phyloP scores from a whole-genome alignment of 495 filamentous ascomycete species.

The Cenococcum geophilum region DNA sequence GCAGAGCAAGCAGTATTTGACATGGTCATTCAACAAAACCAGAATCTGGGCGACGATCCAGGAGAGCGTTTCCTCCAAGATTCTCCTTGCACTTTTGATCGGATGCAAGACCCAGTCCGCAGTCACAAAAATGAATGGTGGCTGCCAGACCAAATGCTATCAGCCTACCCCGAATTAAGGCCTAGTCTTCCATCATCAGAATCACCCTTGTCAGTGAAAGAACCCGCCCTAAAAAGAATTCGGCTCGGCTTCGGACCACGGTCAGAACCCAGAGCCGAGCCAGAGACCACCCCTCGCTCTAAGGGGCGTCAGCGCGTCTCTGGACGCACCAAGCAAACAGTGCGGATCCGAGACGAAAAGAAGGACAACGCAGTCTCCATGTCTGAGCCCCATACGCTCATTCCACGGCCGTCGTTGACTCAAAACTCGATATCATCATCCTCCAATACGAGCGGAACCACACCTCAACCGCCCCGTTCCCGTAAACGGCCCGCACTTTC shows the following conservation, averaged over 20 bases:
- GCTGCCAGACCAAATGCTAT: neutral
- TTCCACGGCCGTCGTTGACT: neutral
- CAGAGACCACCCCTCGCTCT: neutral
- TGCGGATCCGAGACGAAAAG: constrained; percentile 8
- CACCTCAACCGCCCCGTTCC: constrained; percentile 14
- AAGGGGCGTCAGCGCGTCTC: constrained; percentile 17
- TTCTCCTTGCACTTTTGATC: constrained; percentile 21
- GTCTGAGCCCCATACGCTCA: constrained; percentile 8
- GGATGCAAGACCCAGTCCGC: constrained; percentile 7
- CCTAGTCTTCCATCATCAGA: constrained; percentile 1
- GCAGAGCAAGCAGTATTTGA: constrained; percentile 16
- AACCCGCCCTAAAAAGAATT: neutral
- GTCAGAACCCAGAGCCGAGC: neutral
- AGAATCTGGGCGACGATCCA: constrained; percentile 10
- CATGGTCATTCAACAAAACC: constrained; percentile 12
- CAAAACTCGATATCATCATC: constrained; percentile 7
- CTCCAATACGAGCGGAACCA: constrained; percentile 9
- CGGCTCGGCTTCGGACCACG: neutral
- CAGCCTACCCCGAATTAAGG: neutral
- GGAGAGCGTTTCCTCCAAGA: constrained; percentile 19
- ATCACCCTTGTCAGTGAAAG: neutral
- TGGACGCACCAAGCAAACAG: constrained; percentile 16
- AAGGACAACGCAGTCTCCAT: constrained; percentile 11
- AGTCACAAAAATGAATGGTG: neutral
- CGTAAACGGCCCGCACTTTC: neutral